Evolutionary conservation across 495 filamentous ascomycete species (phyloP), one percentile per base, ranked within the genome.

Genomic region (Aspergillus sclerotiicarbonarius): DNA sequence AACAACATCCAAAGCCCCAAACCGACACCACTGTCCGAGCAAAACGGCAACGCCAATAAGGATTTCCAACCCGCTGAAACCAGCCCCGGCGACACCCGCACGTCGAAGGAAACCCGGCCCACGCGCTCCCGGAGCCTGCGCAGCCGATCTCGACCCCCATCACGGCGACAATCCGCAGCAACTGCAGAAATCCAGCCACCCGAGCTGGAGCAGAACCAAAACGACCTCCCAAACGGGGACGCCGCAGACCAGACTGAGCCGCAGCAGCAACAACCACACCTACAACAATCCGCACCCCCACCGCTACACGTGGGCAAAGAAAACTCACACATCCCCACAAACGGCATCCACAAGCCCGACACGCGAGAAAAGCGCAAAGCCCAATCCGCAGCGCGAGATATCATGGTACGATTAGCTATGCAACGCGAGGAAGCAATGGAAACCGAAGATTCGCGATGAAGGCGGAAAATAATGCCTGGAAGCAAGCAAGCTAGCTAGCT

Each of bases 391-490:
- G 67, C 66, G 54, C 66, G 74, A 51, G 74, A 79, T 58, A 58
- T 57, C 21, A 65, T 77, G 68, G 73, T 64, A 25, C 69, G 66
- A 35, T 54, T 71, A 41, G 75, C 73, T 29, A 74, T 79, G 70
- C 68, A 77, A 59, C 73, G 73, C 6, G 76, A 79, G 57, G 75
- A 78, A 53, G 69, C 68, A n/a, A 77, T 76, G 73, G 73, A 72
- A 50, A 72, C 66, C 1, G 69, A 70, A 5, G 62, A 68, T 16
- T 18, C 60, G 5, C 66, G 65, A 52, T 74, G 60, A 62, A 18
- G 18, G 16, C 4, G 18, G 37, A 16, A 16, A 16, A 3, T 41
- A 13, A 16, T 41, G 8, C 8, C n/a, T 13, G 37, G 37, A 12
- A 13, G 37, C 37, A 12, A 13, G 66, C 21, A 57, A 58, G 35